These are phyloP conservation scores for Alternaria incomplexa DNA, from an alignment of 2,329 filamentous ascomycete species.

Conservation along the genomic window DNA sequence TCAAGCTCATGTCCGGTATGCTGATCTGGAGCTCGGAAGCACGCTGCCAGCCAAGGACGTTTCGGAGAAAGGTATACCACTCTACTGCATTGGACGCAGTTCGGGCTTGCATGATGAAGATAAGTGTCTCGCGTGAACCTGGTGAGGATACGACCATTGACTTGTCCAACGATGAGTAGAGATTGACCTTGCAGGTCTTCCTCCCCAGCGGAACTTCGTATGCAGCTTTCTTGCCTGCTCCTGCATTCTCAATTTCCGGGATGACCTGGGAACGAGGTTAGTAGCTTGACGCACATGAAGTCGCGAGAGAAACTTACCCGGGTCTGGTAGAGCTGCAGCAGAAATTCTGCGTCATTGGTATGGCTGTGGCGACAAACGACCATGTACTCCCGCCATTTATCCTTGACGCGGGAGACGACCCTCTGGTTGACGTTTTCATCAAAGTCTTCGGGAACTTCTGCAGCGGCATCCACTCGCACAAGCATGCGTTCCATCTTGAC, in stretches of 20 bases:
- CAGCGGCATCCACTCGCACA: slow-evolving; percentile 63
- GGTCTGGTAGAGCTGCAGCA: slow-evolving; percentile 66
- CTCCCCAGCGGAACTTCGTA: slow-evolving; percentile 64
- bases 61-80: slow-evolving; percentile 71
- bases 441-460: slow-evolving; percentile 64
- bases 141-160: slow-evolving; percentile 69
- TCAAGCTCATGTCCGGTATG: slow-evolving; percentile 68
- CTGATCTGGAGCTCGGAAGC: slow-evolving; percentile 64
- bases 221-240: slow-evolving; percentile 61
- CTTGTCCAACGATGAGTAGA: slow-evolving; percentile 72
- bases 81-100: slow-evolving; percentile 68
- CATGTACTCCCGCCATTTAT: slow-evolving; percentile 71
- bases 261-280: slow-evolving; percentile 54
- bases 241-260: slow-evolving; percentile 61
- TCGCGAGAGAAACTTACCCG: slow-evolving; percentile 51
- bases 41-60: slow-evolving; percentile 64
- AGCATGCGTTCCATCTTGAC: slow-evolving; percentile 74
- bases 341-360: slow-evolving; percentile 61
- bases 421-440: slow-evolving; percentile 68
- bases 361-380: slow-evolving; percentile 65
- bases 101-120: slow-evolving; percentile 66
- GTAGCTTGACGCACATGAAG: not conserved
- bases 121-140: slow-evolving; percentile 60
- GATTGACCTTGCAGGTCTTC: slow-evolving; percentile 63
- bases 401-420: slow-evolving; percentile 63